Evolutionary conservation across 139 green algal genomes (phyloP).

Genomic region (Coccomyxa sp.): DNA sequence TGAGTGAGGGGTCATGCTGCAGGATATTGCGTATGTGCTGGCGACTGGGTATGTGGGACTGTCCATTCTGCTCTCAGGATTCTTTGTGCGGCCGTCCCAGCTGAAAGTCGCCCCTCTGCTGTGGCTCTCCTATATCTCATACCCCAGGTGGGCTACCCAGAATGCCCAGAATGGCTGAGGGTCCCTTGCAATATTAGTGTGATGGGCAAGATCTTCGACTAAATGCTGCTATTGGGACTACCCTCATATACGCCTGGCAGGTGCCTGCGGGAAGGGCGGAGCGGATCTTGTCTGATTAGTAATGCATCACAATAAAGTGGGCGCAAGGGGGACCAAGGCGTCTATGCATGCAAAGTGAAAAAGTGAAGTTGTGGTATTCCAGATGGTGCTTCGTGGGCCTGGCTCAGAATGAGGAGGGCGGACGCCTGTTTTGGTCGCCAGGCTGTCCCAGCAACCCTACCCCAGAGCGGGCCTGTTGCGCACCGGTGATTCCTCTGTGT

Average conservation of each 20-base stretch:
- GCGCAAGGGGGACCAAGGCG: too few species aligned
- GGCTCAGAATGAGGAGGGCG: background rate
- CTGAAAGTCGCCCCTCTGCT: background rate
- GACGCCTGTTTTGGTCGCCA: background rate
- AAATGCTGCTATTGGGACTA: background rate
- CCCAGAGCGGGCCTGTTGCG: background rate
- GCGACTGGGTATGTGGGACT: constrained; percentile 14
- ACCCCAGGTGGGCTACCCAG: background rate
- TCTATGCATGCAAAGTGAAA: background rate
- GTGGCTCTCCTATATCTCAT: constrained; percentile 5
- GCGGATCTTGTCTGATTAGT: background rate
- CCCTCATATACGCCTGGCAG: background rate
- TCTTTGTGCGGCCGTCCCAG: constrained; percentile 1
- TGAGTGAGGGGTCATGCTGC: background rate
- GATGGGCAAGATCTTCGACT: background rate
- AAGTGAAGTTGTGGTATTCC: too few species aligned
- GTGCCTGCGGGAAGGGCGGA: background rate
- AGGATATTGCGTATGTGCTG: constrained; percentile 13
- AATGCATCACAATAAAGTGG: background rate
- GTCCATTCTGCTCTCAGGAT: constrained; percentile 12
- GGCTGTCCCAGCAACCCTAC: background rate
- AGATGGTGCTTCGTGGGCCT: background rate
- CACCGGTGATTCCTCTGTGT: background rate
- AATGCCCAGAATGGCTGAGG: background rate
- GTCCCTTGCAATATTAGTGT: background rate